Conservation (phyloP, 2,329 filamentous ascomycete species). For the Fusarium sublunatum region DNA sequence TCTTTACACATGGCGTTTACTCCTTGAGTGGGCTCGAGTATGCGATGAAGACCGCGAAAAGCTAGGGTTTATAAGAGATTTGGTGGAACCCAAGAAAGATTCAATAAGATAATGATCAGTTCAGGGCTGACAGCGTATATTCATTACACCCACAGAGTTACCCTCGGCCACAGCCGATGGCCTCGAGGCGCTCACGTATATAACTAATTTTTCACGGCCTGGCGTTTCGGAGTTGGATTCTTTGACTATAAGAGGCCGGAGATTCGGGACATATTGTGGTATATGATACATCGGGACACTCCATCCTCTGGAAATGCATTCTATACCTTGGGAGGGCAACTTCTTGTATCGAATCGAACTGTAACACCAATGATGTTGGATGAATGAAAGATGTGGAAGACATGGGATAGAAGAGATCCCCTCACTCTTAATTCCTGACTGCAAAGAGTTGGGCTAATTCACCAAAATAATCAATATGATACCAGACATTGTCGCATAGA, state of each 20-base stretch:
- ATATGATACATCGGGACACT: slow-evolving; percentile 7
- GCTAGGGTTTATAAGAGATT: slow-evolving; percentile 59
- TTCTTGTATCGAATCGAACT: slow-evolving; percentile 16
- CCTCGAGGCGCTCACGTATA: slow-evolving; percentile 27
- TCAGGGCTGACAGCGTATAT: slow-evolving; percentile 13
- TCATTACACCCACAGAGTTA: slow-evolving; percentile 23
- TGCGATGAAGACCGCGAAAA: slow-evolving; percentile 58
- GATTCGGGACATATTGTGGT: slow-evolving; percentile 30
- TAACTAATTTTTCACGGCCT: slow-evolving; percentile 43
- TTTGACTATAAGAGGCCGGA: slow-evolving; percentile 14
- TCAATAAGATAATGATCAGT: slow-evolving; percentile 21
- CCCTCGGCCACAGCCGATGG: slow-evolving; percentile 1
- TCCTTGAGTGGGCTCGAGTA: slow-evolving; percentile 68
- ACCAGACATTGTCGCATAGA: slow-evolving; percentile 9
- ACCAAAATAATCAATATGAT: slow-evolving; percentile 26
- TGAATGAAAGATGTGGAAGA: slow-evolving; percentile 20
- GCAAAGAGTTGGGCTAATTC: slow-evolving; percentile 22
- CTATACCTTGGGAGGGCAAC: slow-evolving; percentile 16
- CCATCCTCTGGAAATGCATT: slow-evolving; percentile 4
- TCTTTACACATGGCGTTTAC: slow-evolving; percentile 71
- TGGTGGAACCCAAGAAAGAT: slow-evolving; percentile 44
- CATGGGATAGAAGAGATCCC: slow-evolving; percentile 22
- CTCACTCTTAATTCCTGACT: slow-evolving; percentile 29
- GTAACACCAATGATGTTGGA: slow-evolving; percentile 23
- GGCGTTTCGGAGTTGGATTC: slow-evolving; percentile 42